Evolutionary conservation across 1,139 yeast genomes (phyloP), one percentile per base, ranked within the genome.

Genomic region (Blastobotrys capitulatus): DNA sequence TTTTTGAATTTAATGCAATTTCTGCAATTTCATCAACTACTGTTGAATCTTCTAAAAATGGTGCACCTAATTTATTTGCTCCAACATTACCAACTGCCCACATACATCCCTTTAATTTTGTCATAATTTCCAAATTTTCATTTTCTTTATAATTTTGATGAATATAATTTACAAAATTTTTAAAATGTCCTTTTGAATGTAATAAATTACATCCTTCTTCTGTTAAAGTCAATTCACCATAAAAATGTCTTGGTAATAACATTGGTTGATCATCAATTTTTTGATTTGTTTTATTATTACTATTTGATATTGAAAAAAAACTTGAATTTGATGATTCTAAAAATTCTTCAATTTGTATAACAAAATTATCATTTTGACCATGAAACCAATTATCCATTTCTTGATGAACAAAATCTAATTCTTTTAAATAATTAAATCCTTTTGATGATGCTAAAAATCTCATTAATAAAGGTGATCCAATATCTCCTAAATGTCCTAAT

Each of bases 41-140:
- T 10, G 76, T 77, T 51, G 79, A 70, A 18, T 83, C 76, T 59
- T 84, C 88, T 43, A 88, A 65, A 38, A 87, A 71, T 41, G 79
- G 78, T 29, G 84, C 79, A 0, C 96, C 96, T 49, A 74, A 71
- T 0, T 62, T 54, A n/a, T 66, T 63, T 9, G 89, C 78, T 1
- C 90, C 89, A 38, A 89, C 82, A 58, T 83, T 83, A 0, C 97
- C 97, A 40, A 87, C 74, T 2, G 95, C 84, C 97, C 97, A 92
- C 44, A 90, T 62, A 44, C 85, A 79, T 15, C 90, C 88, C 60
- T 86, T 87, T 26, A 89, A 65, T 48, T 74, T 75, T n/a, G 68
- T 49, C 13, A 74, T 55, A 34, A 51, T 65, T 59, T 52, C 65
- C 49, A 45, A 43, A 47, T 67, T 66, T 7, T 54, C 48, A 12